phyloP scores from a whole-genome alignment of 2,329 filamentous ascomycete species.

The Penicillium psychrosexuale region DNA sequence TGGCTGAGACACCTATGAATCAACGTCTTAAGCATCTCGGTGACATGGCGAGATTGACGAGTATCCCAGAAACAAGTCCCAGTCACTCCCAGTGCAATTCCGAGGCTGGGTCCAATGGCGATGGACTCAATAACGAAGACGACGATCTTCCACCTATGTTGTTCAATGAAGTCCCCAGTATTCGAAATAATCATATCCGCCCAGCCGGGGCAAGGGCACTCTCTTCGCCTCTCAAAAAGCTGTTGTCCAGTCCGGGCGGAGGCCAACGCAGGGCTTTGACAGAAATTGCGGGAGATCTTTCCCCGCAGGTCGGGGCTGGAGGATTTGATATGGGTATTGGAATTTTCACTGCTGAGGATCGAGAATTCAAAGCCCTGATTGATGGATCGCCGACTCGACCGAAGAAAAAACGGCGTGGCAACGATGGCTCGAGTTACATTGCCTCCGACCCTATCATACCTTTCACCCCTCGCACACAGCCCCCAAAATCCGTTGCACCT shows the following conservation, averaged over 20 bases:
- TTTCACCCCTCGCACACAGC: constrained; percentile 24
- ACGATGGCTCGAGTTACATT: constrained; percentile 30
- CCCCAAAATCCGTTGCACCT: constrained; percentile 17
- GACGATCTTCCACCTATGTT: constrained; percentile 36
- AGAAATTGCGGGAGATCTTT: constrained; percentile 43
- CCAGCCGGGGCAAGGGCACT: constrained; percentile 19
- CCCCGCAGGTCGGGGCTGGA: constrained; percentile 35
- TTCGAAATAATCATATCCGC: constrained; percentile 20
- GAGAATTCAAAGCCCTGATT: constrained; percentile 37
- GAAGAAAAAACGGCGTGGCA: constrained; percentile 38
- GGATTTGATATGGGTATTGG: constrained; percentile 36
- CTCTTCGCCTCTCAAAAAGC: constrained; percentile 29
- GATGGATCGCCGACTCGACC: constrained; percentile 33
- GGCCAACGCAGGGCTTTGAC: constrained; percentile 39
- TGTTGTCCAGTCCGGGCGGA: constrained; percentile 41
- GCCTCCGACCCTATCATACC: constrained; percentile 31
- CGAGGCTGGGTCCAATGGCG: constrained; percentile 23
- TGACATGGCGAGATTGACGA: constrained; percentile 33
- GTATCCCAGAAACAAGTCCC: constrained; percentile 41
- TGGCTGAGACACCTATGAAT: constrained; percentile 41
- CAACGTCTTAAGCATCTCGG: constrained; percentile 20
- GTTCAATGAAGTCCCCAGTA: constrained; percentile 18
- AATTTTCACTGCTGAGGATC: constrained; percentile 41
- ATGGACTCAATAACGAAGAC: constrained; percentile 34
- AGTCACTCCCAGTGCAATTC: constrained; percentile 26